A percentile compares a stretch with the other conserved stretches of the same genome.
Evolutionary conservation across 306 rosid genomes (phyloP).

Genomic region (Benincasa hispida): DNA sequence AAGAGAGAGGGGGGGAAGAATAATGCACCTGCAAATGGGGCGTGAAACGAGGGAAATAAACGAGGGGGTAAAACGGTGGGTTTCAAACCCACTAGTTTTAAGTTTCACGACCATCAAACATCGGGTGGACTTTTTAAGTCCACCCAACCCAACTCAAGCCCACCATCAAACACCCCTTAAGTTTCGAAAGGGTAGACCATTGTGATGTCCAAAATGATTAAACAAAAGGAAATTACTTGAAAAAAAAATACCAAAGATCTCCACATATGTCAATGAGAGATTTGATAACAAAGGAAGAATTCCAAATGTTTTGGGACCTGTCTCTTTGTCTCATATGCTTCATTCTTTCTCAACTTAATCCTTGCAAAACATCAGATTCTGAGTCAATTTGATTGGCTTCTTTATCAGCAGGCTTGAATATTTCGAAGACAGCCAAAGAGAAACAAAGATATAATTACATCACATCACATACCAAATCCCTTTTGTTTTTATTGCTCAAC

Average conservation of each 20-base stretch:
- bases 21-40: too few species aligned
- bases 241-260: background rate
- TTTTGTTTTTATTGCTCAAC: background rate
- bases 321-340: constrained; percentile 3
- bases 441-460: background rate
- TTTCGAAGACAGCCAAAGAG: background rate
- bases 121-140: too few species aligned
- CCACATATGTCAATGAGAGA: background rate
- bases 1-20: too few species aligned
- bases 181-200: background rate
- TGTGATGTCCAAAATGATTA: background rate
- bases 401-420: background rate
- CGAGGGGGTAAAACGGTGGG: too few species aligned
- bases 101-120: too few species aligned
- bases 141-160: too few species aligned
- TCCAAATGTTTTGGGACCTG: background rate
- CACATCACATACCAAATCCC: background rate
- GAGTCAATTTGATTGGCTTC: background rate
- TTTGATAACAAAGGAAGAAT: background rate
- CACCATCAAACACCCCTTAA: too few species aligned
- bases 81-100: too few species aligned
- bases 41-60: too few species aligned
- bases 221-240: background rate
- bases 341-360: background rate
- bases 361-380: background rate